phyloP scores from a whole-genome alignment of 257 asterid genomes.

The Jasminum sambac region DNA sequence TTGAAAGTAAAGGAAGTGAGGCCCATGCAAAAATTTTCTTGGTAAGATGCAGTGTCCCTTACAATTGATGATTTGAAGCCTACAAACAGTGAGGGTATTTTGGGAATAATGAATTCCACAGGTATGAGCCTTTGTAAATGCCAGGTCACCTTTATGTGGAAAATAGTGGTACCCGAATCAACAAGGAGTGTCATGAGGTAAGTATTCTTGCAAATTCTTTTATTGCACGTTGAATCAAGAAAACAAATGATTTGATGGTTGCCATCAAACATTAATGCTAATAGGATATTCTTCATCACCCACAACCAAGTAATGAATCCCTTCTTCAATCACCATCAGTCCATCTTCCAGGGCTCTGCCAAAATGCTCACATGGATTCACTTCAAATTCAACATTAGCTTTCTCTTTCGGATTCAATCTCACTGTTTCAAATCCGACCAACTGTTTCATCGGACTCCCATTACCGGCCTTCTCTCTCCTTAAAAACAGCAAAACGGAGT shows the following conservation, averaged over 20 bases:
- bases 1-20: no score
- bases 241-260: neutral
- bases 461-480: conserved; percentile 20
- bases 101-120: no score
- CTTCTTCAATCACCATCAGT: conserved; percentile 49
- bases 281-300: conserved; percentile 49
- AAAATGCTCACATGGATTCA: conserved; percentile 55
- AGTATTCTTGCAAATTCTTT: neutral
- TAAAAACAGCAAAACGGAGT: conserved; percentile 54
- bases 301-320: conserved; percentile 43
- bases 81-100: no score
- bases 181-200: no score
- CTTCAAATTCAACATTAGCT: conserved; percentile 37
- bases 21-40: no score
- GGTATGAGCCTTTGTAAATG: no score
- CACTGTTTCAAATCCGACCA: conserved; percentile 57
- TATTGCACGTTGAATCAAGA: neutral
- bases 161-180: no score
- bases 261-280: conserved; percentile 18
- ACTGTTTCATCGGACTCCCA: conserved; percentile 42
- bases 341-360: conserved; percentile 52
- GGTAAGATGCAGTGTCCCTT: no score
- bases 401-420: conserved; percentile 38
- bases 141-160: no score
- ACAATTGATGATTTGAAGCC: no score